These are phyloP conservation scores for Litsea cubeba DNA, from an alignment of 164 flowering plant genomes.

Conservation along the genomic window DNA sequence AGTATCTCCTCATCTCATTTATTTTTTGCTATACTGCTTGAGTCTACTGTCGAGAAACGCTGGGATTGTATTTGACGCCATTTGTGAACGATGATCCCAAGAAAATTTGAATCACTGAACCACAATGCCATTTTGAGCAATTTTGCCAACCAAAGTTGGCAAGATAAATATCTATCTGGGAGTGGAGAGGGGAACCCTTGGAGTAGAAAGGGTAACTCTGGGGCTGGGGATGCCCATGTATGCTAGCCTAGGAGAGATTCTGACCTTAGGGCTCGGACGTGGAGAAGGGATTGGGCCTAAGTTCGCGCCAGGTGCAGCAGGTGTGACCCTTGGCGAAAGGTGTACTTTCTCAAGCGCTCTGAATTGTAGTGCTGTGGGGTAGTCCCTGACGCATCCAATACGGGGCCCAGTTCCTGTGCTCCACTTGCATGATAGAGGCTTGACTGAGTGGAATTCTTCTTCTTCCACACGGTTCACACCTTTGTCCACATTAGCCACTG, in stretches of 20 bases:
- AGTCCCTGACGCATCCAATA: slow-evolving; percentile 79
- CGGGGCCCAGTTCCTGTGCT: slow-evolving; percentile 74
- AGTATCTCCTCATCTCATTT: not conserved
- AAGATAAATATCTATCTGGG: not conserved
- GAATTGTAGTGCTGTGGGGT: slow-evolving; percentile 62
- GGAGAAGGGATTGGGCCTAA: slow-evolving; percentile 76
- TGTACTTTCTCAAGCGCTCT: slow-evolving; percentile 77
- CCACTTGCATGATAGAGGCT: slow-evolving; percentile 72
- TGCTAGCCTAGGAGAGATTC: slow-evolving; percentile 73
- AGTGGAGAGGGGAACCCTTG: slow-evolving; percentile 3
- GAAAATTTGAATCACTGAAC: not conserved
- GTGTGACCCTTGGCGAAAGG: slow-evolving; percentile 48
- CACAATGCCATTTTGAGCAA: not conserved
- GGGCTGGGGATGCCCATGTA: slow-evolving; percentile 86
- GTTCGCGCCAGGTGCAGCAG: slow-evolving; percentile 16
- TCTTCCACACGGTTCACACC: slow-evolving; percentile 4
- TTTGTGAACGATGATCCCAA: too few species aligned
- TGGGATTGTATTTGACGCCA: too few species aligned
- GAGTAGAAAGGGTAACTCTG: slow-evolving; percentile 16
- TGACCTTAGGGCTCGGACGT: slow-evolving; percentile 62
- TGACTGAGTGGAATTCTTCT: slow-evolving; percentile 31
- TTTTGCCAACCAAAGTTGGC: not conserved
- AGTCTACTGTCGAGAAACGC: too few species aligned
- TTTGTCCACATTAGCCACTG: not conserved
- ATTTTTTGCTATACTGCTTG: not conserved